Percentiles rank a stretch among this genome's conserved stretches.
These are phyloP conservation scores for Herpotrichia juniperi DNA, from an alignment of 2,329 filamentous ascomycete genomes.

Conservation along the genomic window DNA sequence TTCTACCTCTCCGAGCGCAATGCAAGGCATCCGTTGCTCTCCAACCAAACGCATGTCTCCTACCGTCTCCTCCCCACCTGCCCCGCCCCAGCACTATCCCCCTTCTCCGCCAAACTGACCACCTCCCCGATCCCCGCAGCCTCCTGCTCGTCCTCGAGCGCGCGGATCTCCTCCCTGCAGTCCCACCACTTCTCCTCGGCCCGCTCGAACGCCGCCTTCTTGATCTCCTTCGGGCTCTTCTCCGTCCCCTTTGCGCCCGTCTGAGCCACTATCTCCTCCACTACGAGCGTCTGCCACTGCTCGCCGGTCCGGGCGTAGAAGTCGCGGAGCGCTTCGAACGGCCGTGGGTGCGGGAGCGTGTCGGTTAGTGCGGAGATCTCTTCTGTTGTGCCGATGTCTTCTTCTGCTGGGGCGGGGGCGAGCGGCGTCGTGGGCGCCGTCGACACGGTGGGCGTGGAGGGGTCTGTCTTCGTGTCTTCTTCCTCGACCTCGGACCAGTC, in stretches of 20 bases:
- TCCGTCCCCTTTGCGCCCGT: constrained; percentile 64
- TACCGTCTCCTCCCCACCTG: constrained; percentile 42
- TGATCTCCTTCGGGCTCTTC: constrained; percentile 84
- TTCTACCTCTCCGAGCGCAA: too few species aligned
- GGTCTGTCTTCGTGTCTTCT: constrained; percentile 62
- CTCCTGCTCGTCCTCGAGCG: constrained; percentile 93
- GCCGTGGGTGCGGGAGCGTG: constrained; percentile 74
- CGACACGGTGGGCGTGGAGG: constrained; percentile 47
- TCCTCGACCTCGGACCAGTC: constrained; percentile 49
- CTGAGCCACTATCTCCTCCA: constrained; percentile 68
- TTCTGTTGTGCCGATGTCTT: constrained; percentile 54
- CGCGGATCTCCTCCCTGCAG: constrained; percentile 89
- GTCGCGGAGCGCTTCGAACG: constrained; percentile 88
- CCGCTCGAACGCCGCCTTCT: constrained; percentile 85
- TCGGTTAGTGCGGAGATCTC: constrained; percentile 67
- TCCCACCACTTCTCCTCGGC: constrained; percentile 99
- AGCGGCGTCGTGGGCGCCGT: constrained; percentile 60
- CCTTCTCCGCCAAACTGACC: constrained; percentile 79
- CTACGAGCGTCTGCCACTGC: constrained; percentile 87
- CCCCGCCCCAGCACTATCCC: constrained; percentile 56
- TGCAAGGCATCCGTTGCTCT: too few species aligned
- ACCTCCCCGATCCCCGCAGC: constrained; percentile 94
- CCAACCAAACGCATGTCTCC: too few species aligned
- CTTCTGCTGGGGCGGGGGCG: constrained; percentile 42
- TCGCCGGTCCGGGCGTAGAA: constrained; percentile 89